Percentiles rank a stretch among this genome's conserved stretches.
Evolutionary conservation across 2,329 filamentous ascomycete genomes (phyloP).

Genomic region (Cadophora sp.): DNA sequence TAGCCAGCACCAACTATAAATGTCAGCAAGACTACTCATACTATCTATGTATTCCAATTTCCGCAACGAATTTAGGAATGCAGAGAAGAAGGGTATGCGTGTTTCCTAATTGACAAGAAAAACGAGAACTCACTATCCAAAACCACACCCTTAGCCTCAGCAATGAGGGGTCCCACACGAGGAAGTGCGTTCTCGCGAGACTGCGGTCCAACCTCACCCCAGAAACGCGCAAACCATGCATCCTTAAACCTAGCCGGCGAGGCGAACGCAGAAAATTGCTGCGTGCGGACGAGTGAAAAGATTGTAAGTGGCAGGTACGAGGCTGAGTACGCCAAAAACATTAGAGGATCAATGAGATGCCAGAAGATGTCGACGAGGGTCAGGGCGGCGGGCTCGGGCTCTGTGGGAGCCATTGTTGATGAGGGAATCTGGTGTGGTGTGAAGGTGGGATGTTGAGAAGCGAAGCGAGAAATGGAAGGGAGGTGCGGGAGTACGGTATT

Average conservation of each 20-base stretch:
- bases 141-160: constrained; percentile 37
- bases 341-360: constrained; percentile 52
- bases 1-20: constrained; percentile 18
- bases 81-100: too few relatives aligned
- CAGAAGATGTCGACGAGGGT: constrained; percentile 29
- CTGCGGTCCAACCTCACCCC: constrained; percentile 59
- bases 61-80: too few relatives aligned
- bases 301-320: constrained; percentile 60
- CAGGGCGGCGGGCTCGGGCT: neutral
- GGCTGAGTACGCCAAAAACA: constrained; percentile 57
- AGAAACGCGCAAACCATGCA: constrained; percentile 67
- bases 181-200: constrained; percentile 51
- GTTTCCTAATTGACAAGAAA: too few relatives aligned
- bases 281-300: constrained; percentile 47
- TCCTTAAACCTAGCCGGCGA: constrained; percentile 47
- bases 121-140: constrained; percentile 59
- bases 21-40: neutral
- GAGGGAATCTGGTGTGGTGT: neutral
- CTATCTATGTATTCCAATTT: too few relatives aligned
- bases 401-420: neutral
- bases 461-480: neutral
- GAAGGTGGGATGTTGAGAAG: constrained; percentile 1
- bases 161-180: constrained; percentile 53
- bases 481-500: neutral
- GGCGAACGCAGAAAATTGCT: constrained; percentile 48